phyloP scores from a whole-genome alignment of 352 stramenopile species.

The Phytophthora crassamura region DNA sequence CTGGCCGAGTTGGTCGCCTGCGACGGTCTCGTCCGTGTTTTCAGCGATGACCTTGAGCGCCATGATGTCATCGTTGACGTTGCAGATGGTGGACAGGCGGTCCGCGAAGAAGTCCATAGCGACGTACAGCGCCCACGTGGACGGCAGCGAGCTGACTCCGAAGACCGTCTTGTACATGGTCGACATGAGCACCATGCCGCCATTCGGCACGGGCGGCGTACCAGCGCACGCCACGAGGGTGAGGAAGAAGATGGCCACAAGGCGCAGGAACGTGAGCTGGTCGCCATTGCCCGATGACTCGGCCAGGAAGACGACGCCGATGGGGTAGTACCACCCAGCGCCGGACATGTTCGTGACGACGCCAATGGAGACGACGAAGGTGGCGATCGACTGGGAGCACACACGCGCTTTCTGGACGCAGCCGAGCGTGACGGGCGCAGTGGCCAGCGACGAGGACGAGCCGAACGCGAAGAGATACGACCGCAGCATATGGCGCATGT shows the following conservation, averaged over 20 bases:
- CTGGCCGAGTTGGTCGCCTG: constrained; percentile 59
- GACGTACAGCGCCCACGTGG: constrained; percentile 64
- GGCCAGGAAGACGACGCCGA: constrained; percentile 67
- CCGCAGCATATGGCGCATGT: constrained; percentile 71
- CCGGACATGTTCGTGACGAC: constrained; percentile 68
- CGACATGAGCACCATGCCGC: constrained; percentile 59
- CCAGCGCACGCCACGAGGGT: constrained; percentile 59
- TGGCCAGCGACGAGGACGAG: constrained; percentile 70
- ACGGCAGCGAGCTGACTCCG: constrained; percentile 48
- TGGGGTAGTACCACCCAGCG: constrained; percentile 65
- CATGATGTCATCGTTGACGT: constrained; percentile 86
- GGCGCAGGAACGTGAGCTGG: constrained; percentile 50
- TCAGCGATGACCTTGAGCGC: constrained; percentile 78
- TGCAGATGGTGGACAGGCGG: constrained; percentile 71
- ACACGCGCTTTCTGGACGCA: constrained; percentile 68
- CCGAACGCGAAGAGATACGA: constrained; percentile 77
- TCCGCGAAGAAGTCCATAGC: constrained; percentile 74
- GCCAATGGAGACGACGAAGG: constrained; percentile 78
- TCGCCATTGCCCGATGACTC: constrained; percentile 65
- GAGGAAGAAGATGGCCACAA: constrained; percentile 64
- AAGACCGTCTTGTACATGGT: constrained; percentile 76
- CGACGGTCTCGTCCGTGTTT: constrained; percentile 74
- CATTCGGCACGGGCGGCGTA: constrained; percentile 60
- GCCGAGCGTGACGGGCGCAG: constrained; percentile 65
- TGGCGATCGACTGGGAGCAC: constrained; percentile 76